Evolutionary conservation across 169 alveolate species (phyloP).

Genomic region (Cyclospora cayetanensis): DNA sequence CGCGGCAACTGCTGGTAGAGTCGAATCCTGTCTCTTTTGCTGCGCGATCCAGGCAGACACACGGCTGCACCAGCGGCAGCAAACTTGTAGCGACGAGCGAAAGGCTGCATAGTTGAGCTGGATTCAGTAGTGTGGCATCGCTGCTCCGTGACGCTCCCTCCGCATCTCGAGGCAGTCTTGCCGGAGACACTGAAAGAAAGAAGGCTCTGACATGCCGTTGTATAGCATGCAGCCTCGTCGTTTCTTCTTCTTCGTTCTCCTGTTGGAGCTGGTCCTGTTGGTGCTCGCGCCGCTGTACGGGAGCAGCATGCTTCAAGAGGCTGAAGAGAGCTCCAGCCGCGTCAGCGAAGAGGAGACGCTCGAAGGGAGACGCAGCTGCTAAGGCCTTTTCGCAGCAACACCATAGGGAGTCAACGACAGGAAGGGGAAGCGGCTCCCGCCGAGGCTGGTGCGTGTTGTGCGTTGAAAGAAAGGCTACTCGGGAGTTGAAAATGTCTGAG

Average conservation of each 20-base stretch:
- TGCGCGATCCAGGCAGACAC: not conserved
- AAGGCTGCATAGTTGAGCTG: slow-evolving; percentile 21
- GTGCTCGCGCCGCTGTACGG: slow-evolving; percentile 13
- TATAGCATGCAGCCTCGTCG: not conserved
- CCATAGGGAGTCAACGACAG: slow-evolving; percentile 42
- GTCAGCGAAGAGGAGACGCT: slow-evolving; percentile 53
- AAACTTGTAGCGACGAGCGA: slow-evolving; percentile 36
- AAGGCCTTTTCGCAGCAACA: slow-evolving; percentile 63
- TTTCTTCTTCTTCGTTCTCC: not conserved
- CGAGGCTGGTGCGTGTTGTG: not conserved
- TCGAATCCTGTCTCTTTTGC: not conserved
- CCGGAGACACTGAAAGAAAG: too few relatives aligned
- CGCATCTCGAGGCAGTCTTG: not conserved
- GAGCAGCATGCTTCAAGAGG: not conserved
- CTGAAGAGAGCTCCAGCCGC: slow-evolving; percentile 10
- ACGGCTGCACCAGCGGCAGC: slow-evolving; percentile 30
- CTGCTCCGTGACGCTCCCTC: not conserved
- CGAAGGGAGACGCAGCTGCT: slow-evolving; percentile 16
- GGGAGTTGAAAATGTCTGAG: not conserved
- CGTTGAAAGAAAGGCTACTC: not conserved
- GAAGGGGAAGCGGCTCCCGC: slow-evolving; percentile 6
- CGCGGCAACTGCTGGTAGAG: not conserved
- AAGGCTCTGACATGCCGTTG: slow-evolving; percentile 5
- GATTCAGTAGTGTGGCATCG: not conserved
- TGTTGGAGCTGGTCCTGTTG: slow-evolving; percentile 18